Evolutionary conservation across 2,329 filamentous ascomycete genomes (phyloP).

Genomic region (Bipolaris victoriae): DNA sequence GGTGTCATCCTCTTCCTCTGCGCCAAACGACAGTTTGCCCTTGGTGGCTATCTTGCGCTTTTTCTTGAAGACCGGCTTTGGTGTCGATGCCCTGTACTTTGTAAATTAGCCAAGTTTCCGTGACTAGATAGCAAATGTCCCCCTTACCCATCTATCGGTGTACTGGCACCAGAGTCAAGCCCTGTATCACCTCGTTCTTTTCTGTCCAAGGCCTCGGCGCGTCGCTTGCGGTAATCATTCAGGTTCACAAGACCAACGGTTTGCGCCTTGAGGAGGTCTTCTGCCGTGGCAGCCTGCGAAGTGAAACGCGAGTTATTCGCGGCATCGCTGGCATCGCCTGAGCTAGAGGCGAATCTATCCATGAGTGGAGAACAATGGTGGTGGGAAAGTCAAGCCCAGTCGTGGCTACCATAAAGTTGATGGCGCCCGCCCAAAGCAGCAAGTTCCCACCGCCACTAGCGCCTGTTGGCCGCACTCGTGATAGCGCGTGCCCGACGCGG

Average conservation of each 20-base stretch:
- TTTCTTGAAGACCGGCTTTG: conserved; percentile 62
- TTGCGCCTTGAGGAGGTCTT: conserved; percentile 81
- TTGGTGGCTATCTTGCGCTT: conserved; percentile 60
- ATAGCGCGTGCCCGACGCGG: conserved; percentile 29
- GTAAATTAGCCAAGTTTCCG: conserved; percentile 55
- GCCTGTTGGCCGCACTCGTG: conserved; percentile 24
- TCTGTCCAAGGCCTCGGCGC: conserved; percentile 90
- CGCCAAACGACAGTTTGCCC: conserved; percentile 71
- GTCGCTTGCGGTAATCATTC: conserved; percentile 93
- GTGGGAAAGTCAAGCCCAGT: not conserved
- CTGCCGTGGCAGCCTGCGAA: conserved; percentile 74
- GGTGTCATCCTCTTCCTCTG: conserved; percentile 70
- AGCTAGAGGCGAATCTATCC: conserved; percentile 38
- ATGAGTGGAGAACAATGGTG: conserved; percentile 18
- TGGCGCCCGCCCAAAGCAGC: conserved; percentile 14
- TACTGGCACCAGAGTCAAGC: conserved; percentile 59
- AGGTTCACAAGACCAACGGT: conserved; percentile 91
- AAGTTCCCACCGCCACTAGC: conserved; percentile 6
- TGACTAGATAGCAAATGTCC: too few relatives aligned
- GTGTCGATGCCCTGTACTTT: conserved; percentile 63
- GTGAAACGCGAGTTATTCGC: conserved; percentile 68
- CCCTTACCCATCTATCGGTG: conserved; percentile 66
- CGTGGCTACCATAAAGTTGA: conserved; percentile 1
- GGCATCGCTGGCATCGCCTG: conserved; percentile 26
- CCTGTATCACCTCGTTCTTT: conserved; percentile 83